These are phyloP conservation scores for Sorghum bicolor DNA, from an alignment of 176 grass and related monocot species.

Conservation along the genomic window Sorghum_bicolor_NCBIv3 NC_012877.2:49118501-49119000, in stretches of 20 bases:
- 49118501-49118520: slow-evolving; percentile 31
- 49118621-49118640: slow-evolving; percentile 37
- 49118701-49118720: slow-evolving; percentile 46
- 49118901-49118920: not conserved
- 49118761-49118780: slow-evolving; percentile 69
- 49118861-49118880: slow-evolving; percentile 2
- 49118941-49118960: not conserved
- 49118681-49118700: slow-evolving; percentile 54
- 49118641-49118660: slow-evolving; percentile 35
- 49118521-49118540: not conserved
- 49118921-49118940: not conserved
- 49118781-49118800: slow-evolving; percentile 53
- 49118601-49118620: slow-evolving; percentile 43
- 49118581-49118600: slow-evolving; percentile 38
- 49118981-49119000: slow-evolving; percentile 9
- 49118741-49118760: slow-evolving; percentile 56
- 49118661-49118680: slow-evolving; percentile 53
- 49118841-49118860: not conserved
- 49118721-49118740: slow-evolving; percentile 45
- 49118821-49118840: not conserved
- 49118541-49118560: slow-evolving; percentile 18
- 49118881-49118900: not conserved
- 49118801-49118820: not conserved
- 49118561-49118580: slow-evolving; percentile 19
- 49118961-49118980: not conserved